Conservation (phyloP, 768 basidiomycete genomes). For the Lyophyllum shimeji region DNA sequence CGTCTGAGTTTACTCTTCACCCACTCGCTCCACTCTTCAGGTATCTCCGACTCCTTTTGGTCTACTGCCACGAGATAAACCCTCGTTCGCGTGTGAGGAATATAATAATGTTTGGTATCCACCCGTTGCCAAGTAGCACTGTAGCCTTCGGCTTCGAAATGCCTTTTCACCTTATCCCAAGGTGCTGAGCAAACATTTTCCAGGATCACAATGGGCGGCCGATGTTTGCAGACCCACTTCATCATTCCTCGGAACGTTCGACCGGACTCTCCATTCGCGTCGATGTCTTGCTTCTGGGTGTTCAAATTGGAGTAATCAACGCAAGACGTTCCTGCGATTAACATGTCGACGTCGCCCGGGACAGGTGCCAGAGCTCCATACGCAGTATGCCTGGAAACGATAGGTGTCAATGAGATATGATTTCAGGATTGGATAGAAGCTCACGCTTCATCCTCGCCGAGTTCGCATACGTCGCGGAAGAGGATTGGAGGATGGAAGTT, state of each 20-base stretch:
- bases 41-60: constrained; percentile 56
- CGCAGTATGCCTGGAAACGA: constrained; percentile 70
- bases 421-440: constrained; percentile 24
- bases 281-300: constrained; percentile 86
- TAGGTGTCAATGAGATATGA: constrained; percentile 6
- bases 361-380: constrained; percentile 86
- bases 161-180: constrained; percentile 73
- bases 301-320: constrained; percentile 98
- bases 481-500: constrained; percentile 92
- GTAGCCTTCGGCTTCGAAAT: constrained; percentile 77
- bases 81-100: constrained; percentile 92
- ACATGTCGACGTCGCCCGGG: constrained; percentile 86
- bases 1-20: constrained; percentile 67
- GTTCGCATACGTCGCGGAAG: constrained; percentile 92
- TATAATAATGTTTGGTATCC: constrained; percentile 89
- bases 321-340: constrained; percentile 94
- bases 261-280: constrained; percentile 90
- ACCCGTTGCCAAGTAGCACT: constrained; percentile 68
- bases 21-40: constrained; percentile 65
- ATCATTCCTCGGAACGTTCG: constrained; percentile 95
- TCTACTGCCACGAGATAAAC: constrained; percentile 85
- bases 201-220: constrained; percentile 88
- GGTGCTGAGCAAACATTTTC: constrained; percentile 95
- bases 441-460: constrained; percentile 77
- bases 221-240: constrained; percentile 84